Percentiles rank a stretch among this genome's conserved stretches.
phyloP scores from a whole-genome alignment of 2,329 filamentous ascomycete genomes.

The Clarireedia hainanense region DNA sequence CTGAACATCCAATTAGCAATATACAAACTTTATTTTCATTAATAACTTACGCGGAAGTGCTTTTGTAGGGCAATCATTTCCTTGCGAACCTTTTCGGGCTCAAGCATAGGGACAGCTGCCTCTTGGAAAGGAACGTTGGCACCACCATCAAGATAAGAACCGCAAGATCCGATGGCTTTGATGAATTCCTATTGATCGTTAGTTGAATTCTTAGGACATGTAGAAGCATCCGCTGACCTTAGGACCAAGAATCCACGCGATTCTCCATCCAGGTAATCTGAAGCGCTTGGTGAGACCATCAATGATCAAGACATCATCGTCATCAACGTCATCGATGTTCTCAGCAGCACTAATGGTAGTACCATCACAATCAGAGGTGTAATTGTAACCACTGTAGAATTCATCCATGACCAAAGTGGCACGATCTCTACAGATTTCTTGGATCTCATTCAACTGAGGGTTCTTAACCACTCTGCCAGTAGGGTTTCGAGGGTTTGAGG shows the following conservation, averaged over 20 bases:
- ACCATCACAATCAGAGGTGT: slow-evolving; percentile 86
- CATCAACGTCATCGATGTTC: slow-evolving; percentile 83
- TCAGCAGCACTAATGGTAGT: slow-evolving; percentile 81
- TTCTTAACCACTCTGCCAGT: slow-evolving; percentile 82
- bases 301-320: slow-evolving; percentile 88
- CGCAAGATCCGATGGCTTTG: slow-evolving; percentile 84
- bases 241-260: slow-evolving; percentile 91
- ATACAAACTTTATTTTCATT: background rate
- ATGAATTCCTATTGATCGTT: slow-evolving; percentile 60
- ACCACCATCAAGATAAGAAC: slow-evolving; percentile 89
- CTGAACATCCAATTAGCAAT: slow-evolving; percentile 10
- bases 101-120: slow-evolving; percentile 87
- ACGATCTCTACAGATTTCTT: slow-evolving; percentile 84
- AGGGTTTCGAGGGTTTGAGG: slow-evolving; percentile 91
- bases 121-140: slow-evolving; percentile 95
- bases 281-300: slow-evolving; percentile 96
- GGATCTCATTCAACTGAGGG: slow-evolving; percentile 80
- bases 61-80: slow-evolving; percentile 87
- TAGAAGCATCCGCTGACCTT: slow-evolving; percentile 39
- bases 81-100: slow-evolving; percentile 66
- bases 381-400: slow-evolving; percentile 96
- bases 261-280: slow-evolving; percentile 90
- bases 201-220: too few species aligned
- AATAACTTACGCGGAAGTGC: slow-evolving; percentile 61
- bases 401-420: slow-evolving; percentile 93